Evolutionary conservation across 495 filamentous ascomycete species (phyloP), one percentile per base, ranked within the genome.

Genomic region (Trichoderma parareesei): DNA sequence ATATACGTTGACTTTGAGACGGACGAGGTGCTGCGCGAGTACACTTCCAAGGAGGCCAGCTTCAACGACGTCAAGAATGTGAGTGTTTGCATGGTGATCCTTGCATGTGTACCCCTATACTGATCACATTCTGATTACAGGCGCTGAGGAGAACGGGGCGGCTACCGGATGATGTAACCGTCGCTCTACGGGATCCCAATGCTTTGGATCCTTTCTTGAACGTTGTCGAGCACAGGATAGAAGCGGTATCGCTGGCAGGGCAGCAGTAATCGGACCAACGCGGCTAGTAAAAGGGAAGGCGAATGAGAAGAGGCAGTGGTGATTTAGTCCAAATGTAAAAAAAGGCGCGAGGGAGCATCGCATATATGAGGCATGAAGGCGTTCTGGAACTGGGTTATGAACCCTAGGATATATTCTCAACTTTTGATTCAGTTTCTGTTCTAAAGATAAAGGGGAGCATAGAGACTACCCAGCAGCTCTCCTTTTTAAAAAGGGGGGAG

Each of bases 1-100:
- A 81, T 98, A 8, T 98, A 93, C 75, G 83, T 98, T 10, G 95
- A 98, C 67, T 97, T 98, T 78, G 82, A 77, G 16, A 85, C 77
- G n/a, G 82, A 86, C 5, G 87, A 92, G 76, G 87, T 97, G 18
- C 88, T 94, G 9, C 81, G 94, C 65, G 93, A 98, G 78, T 97
- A 96, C 69, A 87, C 88, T 63, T 87, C 88, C 11, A 85, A 85
- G 72, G 94, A 98, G 77, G 85, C 86, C 62, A 81, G 77, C 61
- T 97, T 96, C 72, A 88, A 87, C 59, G 83, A 83, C 61, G 87
- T 96, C 2, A 86, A 87, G 78, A 80, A 85, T 83, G 90, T 92
- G 79, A 64, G 82, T 76, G 4, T 14, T 16, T 1, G 5, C 16
- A 13, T 8, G 3, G 46, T 9, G 8, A 20, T 18, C 16, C 27